Evolutionary conservation across 768 basidiomycete genomes (phyloP), one percentile per base, ranked within the genome.

Genomic region (Mrakia hoshinonis): DNA sequence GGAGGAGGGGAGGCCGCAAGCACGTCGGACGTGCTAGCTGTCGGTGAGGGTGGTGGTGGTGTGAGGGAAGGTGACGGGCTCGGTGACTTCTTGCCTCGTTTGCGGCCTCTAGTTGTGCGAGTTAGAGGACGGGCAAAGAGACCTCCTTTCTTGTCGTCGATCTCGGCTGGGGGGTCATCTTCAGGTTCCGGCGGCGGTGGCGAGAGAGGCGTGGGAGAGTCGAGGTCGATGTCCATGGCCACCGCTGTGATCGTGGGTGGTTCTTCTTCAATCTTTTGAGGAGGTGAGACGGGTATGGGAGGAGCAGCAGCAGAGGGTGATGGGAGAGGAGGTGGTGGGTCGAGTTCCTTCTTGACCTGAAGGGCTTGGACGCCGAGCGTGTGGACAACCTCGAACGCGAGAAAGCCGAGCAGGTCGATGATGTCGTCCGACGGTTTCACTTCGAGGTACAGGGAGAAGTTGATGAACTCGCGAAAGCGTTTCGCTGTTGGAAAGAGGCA

Each of bases 311-410:
- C 9, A 26, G 43, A n/a, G 11, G 46, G 43, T 76, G 92, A n/a
- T n/a, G n/a, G n/a, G n/a, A n/a, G n/a, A n/a, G n/a, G 90, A 0
- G 89, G 86, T 1, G 92, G 91, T 2, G 87, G 86, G 39, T 92
- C 80, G 79, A 94, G 93, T 54, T 95, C 77, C 48, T 31, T 77
- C 76, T 60, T 65, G 76, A 93, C 88, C 38, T 88, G 86, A 47
- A 93, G 84, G 2, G 91, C 94, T 1, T 90, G 91, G 51, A 95
- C 84, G 0, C 92, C 93, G 61, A 98, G 85, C 2, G 91, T 90
- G 64, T 93, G 88, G 38, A 97, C 93, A 88, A 95, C 93, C 79
- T 98, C 94, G 80, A 95, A 98, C 0, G 92, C 89, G 54, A 98
- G 86, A 81, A 97, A 98, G 31, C 94, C 94, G 76, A 97, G 91